phyloP scores from a whole-genome alignment of 306 rosid genomes.

The Glycyrrhiza uralensis region DNA sequence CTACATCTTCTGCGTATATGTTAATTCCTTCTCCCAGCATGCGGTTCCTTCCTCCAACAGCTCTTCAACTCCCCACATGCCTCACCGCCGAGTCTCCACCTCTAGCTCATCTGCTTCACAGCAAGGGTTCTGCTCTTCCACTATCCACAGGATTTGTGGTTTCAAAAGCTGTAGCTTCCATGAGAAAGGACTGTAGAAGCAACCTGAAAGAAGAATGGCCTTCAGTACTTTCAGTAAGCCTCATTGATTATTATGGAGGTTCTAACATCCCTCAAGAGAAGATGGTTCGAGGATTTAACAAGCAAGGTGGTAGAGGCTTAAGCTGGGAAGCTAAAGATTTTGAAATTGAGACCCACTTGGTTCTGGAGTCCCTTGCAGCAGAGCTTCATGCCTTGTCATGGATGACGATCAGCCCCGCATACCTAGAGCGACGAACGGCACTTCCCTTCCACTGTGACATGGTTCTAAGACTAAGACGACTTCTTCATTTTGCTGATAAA shows the following conservation, averaged over 20 bases:
- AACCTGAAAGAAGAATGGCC: conserved; percentile 95
- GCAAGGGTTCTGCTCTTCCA: conserved; percentile 96
- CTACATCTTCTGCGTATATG: conserved; percentile 72
- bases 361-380: conserved; percentile 84
- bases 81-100: conserved; percentile 99
- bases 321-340: conserved; percentile 71
- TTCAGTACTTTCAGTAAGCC: conserved; percentile 80
- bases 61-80: conserved; percentile 94
- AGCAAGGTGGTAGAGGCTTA: conserved; percentile 65
- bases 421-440: conserved; percentile 82
- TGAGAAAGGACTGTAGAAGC: conserved; percentile 76
- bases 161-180: conserved; percentile 89
- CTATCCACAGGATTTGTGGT: conserved; percentile 86
- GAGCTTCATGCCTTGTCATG: conserved; percentile 97
- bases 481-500: conserved; percentile 94
- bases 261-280: conserved; percentile 66
- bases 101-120: conserved; percentile 95
- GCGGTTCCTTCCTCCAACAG: conserved; percentile 88
- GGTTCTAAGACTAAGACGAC: conserved; percentile 91
- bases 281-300: conserved; percentile 50
- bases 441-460: conserved; percentile 96
- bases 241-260: conserved; percentile 86
- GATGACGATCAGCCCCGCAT: conserved; percentile 95
- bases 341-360: conserved; percentile 73
- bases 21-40: conserved; percentile 96